A percentile compares a stretch with the other conserved stretches of the same genome.
These are phyloP conservation scores for Camellia oleifera DNA, from an alignment of 179 eudicot genomes.

Conservation along the genomic window DNA sequence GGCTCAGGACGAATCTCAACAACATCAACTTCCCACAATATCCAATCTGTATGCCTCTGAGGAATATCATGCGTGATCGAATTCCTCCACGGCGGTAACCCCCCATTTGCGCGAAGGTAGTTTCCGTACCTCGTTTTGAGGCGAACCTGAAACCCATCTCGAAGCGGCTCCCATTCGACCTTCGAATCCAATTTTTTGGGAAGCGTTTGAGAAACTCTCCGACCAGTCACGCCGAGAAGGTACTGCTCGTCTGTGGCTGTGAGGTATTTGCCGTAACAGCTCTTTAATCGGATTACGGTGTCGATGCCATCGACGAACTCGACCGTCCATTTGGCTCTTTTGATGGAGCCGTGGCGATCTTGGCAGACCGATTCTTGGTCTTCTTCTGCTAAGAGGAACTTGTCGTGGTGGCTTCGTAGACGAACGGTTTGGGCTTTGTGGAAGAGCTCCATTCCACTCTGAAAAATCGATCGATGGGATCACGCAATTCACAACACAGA, in stretches of 20 bases:
- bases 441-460: constrained; percentile 23
- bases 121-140: constrained; percentile 47
- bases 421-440: constrained; percentile 48
- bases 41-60: constrained; percentile 41
- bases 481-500: too few species aligned
- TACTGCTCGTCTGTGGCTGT: constrained; percentile 55
- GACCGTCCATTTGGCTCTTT: constrained; percentile 42
- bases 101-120: constrained; percentile 60
- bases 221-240: constrained; percentile 58
- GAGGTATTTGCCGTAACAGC: constrained; percentile 60
- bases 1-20: constrained; percentile 30
- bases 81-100: constrained; percentile 62
- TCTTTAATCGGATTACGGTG: constrained; percentile 38
- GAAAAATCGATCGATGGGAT: neutral
- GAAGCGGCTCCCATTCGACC: constrained; percentile 68
- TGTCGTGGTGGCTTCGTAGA: constrained; percentile 47
- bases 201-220: constrained; percentile 46
- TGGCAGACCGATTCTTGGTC: constrained; percentile 53
- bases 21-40: constrained; percentile 54
- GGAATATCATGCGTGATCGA: constrained; percentile 59
- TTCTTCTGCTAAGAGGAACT: constrained; percentile 47
- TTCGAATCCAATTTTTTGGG: constrained; percentile 41
- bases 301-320: constrained; percentile 33
- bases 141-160: constrained; percentile 44
- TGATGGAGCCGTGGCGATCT: constrained; percentile 40